Conservation (phyloP, 2,329 filamentous ascomycete genomes). For the Aspergillus cejpii region DNA sequence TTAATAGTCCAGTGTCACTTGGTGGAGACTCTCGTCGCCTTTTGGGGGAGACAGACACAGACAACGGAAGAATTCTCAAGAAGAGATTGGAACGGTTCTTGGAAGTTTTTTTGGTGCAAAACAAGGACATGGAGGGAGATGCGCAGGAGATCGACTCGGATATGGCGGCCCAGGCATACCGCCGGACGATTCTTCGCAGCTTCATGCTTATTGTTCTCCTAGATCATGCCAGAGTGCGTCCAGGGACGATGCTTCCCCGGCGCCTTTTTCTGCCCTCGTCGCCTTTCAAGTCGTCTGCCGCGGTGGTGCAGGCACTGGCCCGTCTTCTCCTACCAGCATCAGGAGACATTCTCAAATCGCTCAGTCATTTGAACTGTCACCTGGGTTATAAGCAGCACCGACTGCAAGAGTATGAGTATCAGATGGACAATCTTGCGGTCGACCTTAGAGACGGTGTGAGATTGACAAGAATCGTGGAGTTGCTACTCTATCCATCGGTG, state of each 20-base stretch:
- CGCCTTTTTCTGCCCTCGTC: conserved; percentile 51
- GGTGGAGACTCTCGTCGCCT: neutral
- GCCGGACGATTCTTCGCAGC: conserved; percentile 52
- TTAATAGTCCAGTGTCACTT: conserved; percentile 11
- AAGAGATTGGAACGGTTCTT: conserved; percentile 48
- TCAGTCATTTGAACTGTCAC: conserved; percentile 53
- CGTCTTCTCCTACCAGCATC: conserved; percentile 52
- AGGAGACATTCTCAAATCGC: conserved; percentile 50
- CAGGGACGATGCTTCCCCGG: conserved; percentile 23
- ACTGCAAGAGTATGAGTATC: conserved; percentile 54
- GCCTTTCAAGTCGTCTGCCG: conserved; percentile 50
- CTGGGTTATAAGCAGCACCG: conserved; percentile 50
- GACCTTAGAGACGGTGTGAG: conserved; percentile 57
- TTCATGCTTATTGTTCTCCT: conserved; percentile 56
- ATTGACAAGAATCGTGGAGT: conserved; percentile 54
- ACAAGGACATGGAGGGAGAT: conserved; percentile 46
- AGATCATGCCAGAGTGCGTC: conserved; percentile 47
- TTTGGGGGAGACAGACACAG: neutral
- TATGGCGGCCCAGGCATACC: conserved; percentile 45
- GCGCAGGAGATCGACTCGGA: conserved; percentile 32
- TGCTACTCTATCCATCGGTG: conserved; percentile 45
- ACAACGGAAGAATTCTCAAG: conserved; percentile 28
- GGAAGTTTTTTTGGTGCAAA: conserved; percentile 52
- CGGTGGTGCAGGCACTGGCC: conserved; percentile 48
- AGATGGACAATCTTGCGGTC: conserved; percentile 54